Percentiles rank a stretch among this genome's conserved stretches.
Conservation (phyloP, 352 stramenopile genomes). For the Thalassiosira delicatula region DNA sequence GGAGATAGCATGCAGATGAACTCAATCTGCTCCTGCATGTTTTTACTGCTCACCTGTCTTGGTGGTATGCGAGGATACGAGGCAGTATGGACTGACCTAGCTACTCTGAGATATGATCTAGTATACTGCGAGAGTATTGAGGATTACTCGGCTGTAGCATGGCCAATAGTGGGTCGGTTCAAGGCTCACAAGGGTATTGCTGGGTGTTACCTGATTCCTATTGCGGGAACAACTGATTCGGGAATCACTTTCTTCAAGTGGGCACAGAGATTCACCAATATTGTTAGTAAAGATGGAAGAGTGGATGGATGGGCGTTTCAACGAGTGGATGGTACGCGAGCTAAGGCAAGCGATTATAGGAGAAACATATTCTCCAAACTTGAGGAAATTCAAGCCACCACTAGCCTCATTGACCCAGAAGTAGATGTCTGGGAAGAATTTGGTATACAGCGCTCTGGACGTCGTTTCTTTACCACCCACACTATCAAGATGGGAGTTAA, state of each 20-base stretch:
- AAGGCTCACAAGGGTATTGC: background rate
- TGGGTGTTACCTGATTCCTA: constrained; percentile 23
- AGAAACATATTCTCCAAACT: constrained; percentile 23
- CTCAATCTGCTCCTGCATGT: constrained; percentile 13
- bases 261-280: constrained; percentile 34
- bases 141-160: constrained; percentile 1
- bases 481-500: constrained; percentile 21
- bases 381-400: constrained; percentile 19
- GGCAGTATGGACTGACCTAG: constrained; percentile 5
- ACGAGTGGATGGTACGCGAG: constrained; percentile 13
- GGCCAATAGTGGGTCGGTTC: constrained; percentile 14
- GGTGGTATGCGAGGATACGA: constrained; percentile 36
- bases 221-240: constrained; percentile 7
- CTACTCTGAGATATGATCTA: constrained; percentile 13
- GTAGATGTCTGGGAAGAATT: constrained; percentile 32
- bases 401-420: constrained; percentile 31
- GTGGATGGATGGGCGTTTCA: constrained; percentile 26
- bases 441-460: constrained; percentile 11
- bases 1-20: background rate
- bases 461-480: constrained; percentile 32
- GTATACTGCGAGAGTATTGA: constrained; percentile 4
- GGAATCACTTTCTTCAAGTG: constrained; percentile 25
- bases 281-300: background rate
- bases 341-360: constrained; percentile 21
- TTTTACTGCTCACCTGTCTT: constrained; percentile 28